Evolutionary conservation across 495 filamentous ascomycete species (phyloP).

Genomic region (Parathielavia appendiculata): DNA sequence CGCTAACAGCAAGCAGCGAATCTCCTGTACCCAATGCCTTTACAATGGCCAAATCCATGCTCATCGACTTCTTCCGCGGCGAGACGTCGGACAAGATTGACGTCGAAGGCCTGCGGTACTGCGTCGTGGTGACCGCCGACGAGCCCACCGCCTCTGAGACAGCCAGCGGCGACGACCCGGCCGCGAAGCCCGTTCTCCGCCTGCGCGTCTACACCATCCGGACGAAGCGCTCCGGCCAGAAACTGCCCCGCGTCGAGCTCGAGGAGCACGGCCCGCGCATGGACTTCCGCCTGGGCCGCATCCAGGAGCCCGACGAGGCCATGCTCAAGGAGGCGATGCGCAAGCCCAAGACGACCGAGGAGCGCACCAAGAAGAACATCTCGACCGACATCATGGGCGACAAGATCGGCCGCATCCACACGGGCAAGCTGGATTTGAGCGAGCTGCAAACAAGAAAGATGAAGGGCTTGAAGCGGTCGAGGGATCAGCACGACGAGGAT

Average conservation of each 20-base stretch:
- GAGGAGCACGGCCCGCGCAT: conserved; percentile 95
- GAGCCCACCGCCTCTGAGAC: conserved; percentile 48
- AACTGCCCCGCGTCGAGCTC: conserved; percentile 81
- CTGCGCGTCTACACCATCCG: conserved; percentile 77
- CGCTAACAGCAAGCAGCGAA: conserved; percentile 43
- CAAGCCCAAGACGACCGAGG: conserved; percentile 66
- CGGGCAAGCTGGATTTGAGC: conserved; percentile 82
- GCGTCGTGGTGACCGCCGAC: conserved; percentile 71
- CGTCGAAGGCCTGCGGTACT: conserved; percentile 88
- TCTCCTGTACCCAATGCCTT: conserved; percentile 66
- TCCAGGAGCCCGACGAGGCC: conserved; percentile 67
- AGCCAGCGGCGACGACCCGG: conserved; percentile 39
- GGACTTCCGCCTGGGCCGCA: conserved; percentile 81
- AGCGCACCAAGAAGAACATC: conserved; percentile 93
- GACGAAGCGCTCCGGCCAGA: conserved; percentile 81
- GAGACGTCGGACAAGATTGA: conserved; percentile 69
- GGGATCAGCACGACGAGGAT: conserved; percentile 42
- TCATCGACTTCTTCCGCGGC: conserved; percentile 82
- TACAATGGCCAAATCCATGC: conserved; percentile 76
- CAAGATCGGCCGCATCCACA: conserved; percentile 89
- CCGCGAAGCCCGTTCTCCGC: conserved; percentile 65
- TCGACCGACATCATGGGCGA: conserved; percentile 86
- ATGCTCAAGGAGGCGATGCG: conserved; percentile 87
- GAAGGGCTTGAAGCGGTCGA: conserved; percentile 89
- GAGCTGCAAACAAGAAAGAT: conserved; percentile 95